These are phyloP conservation scores for Globisporangium cederbergense DNA, from an alignment of 352 stramenopile genomes.

Conservation along the genomic window DNA sequence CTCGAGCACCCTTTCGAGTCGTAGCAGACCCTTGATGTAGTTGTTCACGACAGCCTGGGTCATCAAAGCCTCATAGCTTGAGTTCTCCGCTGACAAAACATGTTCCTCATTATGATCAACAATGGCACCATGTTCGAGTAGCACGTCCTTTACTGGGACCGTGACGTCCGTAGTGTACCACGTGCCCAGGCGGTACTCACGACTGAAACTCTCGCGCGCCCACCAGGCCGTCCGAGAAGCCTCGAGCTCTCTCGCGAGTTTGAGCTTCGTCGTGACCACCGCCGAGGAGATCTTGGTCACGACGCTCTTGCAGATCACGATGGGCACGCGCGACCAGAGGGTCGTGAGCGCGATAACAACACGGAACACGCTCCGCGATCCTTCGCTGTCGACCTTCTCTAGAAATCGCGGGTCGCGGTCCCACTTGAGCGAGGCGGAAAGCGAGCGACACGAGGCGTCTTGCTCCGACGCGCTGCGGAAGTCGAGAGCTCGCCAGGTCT, in stretches of 20 bases:
- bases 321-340: conserved; percentile 38
- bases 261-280: conserved; percentile 39
- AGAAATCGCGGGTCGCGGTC: conserved; percentile 22
- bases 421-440: conserved; percentile 53
- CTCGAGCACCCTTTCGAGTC: conserved; percentile 47
- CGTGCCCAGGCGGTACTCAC: conserved; percentile 65
- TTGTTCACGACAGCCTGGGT: conserved; percentile 17
- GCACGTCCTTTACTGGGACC: conserved; percentile 2
- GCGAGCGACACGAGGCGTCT: conserved; percentile 45
- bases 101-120: conserved; percentile 9
- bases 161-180: conserved; percentile 68
- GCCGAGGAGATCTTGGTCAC: conserved; percentile 56
- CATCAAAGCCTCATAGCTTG: conserved; percentile 5
- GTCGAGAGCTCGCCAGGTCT: conserved; percentile 35
- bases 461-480: conserved; percentile 27
- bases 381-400: conserved; percentile 35
- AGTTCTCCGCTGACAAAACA: not conserved
- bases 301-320: conserved; percentile 69
- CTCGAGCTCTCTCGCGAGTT: conserved; percentile 46
- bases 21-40: conserved; percentile 40
- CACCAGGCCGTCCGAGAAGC: conserved; percentile 62
- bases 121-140: not conserved
- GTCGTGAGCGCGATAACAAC: conserved; percentile 55
- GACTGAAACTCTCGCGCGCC: conserved; percentile 74
- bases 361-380: conserved; percentile 55